phyloP scores from a whole-genome alignment of 192 early-diverging fungal species.

The Neocallimastix lanati region DNA sequence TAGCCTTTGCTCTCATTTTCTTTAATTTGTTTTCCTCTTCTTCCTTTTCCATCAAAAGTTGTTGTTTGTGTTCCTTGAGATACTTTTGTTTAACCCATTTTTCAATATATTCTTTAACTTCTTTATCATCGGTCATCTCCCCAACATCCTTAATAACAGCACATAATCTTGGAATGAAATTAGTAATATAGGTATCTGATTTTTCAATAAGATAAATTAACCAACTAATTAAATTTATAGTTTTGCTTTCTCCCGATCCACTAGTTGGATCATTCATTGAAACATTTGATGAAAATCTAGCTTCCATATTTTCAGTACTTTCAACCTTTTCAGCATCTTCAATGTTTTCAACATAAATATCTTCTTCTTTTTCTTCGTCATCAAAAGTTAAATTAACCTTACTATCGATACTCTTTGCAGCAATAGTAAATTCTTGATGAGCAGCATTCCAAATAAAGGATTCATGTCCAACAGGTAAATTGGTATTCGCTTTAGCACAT shows the following conservation, averaged over 20 bases:
- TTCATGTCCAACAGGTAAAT: not conserved
- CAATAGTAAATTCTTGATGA: not conserved
- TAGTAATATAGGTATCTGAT: not conserved
- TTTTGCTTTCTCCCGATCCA: not conserved
- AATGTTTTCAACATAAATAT: too few relatives aligned
- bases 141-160: not conserved
- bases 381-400: not conserved
- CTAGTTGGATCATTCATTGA: not conserved
- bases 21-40: conserved; percentile 49
- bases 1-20: conserved; percentile 56
- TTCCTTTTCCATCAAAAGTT: conserved; percentile 27
- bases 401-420: not conserved
- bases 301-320: too few relatives aligned
- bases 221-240: not conserved
- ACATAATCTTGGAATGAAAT: not conserved
- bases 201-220: not conserved
- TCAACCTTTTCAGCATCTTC: too few relatives aligned
- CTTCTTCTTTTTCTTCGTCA: not conserved
- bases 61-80: not conserved
- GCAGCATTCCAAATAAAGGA: not conserved
- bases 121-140: not conserved
- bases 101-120: not conserved
- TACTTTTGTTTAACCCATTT: not conserved
- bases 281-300: too few relatives aligned
- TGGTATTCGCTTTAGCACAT: not conserved